Evolutionary conservation across 306 rosid species (phyloP), one percentile per base, ranked within the genome.

Genomic region (Chamaecrista fasciculata): DNA sequence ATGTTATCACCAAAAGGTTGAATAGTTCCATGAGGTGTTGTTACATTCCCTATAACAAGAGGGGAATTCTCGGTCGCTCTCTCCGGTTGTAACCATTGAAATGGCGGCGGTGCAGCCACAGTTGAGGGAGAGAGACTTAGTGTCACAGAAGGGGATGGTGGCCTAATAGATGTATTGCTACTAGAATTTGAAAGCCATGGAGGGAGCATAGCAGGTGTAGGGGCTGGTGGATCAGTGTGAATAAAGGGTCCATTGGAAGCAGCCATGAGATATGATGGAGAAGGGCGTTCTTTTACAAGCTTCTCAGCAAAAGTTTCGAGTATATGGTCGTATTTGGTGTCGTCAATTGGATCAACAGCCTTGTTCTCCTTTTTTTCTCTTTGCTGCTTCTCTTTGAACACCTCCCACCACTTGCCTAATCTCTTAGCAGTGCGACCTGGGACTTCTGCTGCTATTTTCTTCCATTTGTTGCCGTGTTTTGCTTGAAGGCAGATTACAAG

Each of bases 381-480:
- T 69, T 82, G 90, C 70, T 91, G 92, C 79, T 87, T 91, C 73
- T 87, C 97, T 53, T 86, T 86, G 82, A 90, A 87, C 8, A 90
- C 95, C 80, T 90, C 96, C 96, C 96, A 90, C 95, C 96, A 90
- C 95, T 90, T 90, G 25, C 96, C 96, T 67, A 87, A 64, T 66
- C 96, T 84, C 82, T 90, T 90, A 3, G 96, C 95, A 15, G 97
- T 91, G 11, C 92, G 87, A 50, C 97, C 97, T 0, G 91, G 92
- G 63, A 91, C 90, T 84, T 85, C 90, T 1, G 95, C 87, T 0
- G 97, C 95, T 0, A 88, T 91, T 82, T 84, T 86, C 90, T 91
- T 91, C 97, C 97, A 86, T 67, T 91, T 91, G 75, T 91, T 88
- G 2, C 97, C 95, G 66, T 91, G 90, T 47, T 82, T 91, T 3